phyloP scores from a whole-genome alignment of 148 eudicot genomes.

The Fagopyrum homotropicum region DNA sequence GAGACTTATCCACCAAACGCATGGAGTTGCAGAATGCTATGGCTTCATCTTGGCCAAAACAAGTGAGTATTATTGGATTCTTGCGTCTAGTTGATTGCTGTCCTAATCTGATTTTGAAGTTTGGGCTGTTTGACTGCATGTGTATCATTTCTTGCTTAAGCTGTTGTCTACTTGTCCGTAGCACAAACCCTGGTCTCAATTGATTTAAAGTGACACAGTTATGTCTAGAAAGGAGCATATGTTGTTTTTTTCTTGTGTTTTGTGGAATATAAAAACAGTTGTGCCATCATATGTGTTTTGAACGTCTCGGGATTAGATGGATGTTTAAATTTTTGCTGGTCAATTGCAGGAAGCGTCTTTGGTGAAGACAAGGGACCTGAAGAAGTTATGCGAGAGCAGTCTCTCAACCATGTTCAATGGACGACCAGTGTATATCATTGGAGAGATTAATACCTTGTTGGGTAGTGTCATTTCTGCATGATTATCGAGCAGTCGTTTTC shows the following conservation, averaged over 20 bases:
- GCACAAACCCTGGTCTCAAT: neutral
- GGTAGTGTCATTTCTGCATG: constrained; percentile 33
- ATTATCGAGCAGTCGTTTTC: neutral
- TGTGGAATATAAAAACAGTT: too few species aligned
- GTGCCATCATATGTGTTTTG: too few species aligned
- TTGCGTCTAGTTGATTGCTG: neutral
- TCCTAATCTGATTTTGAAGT: neutral
- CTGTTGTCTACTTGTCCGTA: neutral
- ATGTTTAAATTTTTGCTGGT: neutral
- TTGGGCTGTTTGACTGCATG: neutral
- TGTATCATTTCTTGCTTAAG: neutral
- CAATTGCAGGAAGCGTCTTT: constrained; percentile 78
- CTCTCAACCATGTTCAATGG: constrained; percentile 86
- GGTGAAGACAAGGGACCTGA: constrained; percentile 69
- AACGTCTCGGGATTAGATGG: neutral
- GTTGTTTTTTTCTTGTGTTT: too few species aligned
- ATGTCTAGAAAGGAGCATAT: too few species aligned
- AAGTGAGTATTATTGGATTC: constrained; percentile 45
- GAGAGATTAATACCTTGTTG: constrained; percentile 68
- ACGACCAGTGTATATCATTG: constrained; percentile 83
- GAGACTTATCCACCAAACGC: constrained; percentile 72
- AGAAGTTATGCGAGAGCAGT: constrained; percentile 81
- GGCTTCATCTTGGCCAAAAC: constrained; percentile 95
- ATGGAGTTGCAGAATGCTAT: constrained; percentile 89
- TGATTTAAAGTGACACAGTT: neutral